Evolutionary conservation across 495 filamentous ascomycete genomes (phyloP).

Genomic region (Xylaria castorea): DNA sequence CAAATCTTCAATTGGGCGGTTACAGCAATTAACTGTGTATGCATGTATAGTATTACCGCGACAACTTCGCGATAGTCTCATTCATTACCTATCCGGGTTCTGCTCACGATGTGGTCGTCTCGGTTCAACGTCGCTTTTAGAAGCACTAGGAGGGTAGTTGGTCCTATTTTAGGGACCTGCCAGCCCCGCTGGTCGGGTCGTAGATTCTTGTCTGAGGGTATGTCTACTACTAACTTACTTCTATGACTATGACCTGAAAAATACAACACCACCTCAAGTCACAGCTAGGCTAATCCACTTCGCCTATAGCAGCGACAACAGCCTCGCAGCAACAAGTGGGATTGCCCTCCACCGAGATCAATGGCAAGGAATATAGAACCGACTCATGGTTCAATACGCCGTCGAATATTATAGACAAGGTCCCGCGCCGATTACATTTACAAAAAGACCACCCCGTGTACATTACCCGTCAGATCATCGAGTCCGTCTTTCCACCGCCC

Average conservation of each 20-base stretch:
- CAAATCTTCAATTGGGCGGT: background rate
- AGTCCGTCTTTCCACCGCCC: constrained; percentile 80
- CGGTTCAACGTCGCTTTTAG: constrained; percentile 31
- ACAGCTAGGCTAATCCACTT: constrained; percentile 6
- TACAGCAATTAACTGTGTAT: too few relatives aligned
- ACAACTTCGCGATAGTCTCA: constrained; percentile 28
- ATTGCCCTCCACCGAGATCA: constrained; percentile 55
- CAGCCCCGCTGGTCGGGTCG: constrained; percentile 16
- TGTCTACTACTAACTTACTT: constrained; percentile 7
- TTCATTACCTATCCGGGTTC: constrained; percentile 23
- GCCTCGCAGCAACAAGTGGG: constrained; percentile 3
- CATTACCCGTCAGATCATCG: constrained; percentile 90
- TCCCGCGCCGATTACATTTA: constrained; percentile 80
- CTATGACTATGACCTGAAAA: background rate
- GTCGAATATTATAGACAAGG: constrained; percentile 70
- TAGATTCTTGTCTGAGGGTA: constrained; percentile 32
- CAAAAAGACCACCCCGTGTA: constrained; percentile 87
- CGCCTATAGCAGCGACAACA: background rate
- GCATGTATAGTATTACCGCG: too few relatives aligned
- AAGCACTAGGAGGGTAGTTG: constrained; percentile 23
- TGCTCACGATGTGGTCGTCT: constrained; percentile 36
- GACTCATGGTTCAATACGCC: constrained; percentile 91
- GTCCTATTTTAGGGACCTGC: constrained; percentile 13
- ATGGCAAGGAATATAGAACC: constrained; percentile 66
- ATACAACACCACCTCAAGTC: background rate